Base-by-base conservation (phyloP, 2,329 filamentous ascomycete genomes). In the Incumbomyces delicatus region DNA sequence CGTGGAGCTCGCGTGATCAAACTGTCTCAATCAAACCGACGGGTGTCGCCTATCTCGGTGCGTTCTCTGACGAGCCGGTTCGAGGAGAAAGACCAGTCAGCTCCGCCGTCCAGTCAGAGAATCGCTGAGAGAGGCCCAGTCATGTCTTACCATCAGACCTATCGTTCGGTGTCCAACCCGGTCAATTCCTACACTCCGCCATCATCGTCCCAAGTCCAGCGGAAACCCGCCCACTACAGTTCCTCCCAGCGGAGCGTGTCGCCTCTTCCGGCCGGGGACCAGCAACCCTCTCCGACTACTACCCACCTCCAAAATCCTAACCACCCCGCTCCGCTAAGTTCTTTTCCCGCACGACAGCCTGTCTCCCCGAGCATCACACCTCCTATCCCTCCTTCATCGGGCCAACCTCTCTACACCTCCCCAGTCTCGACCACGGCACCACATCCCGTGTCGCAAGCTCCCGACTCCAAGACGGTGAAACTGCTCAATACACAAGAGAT, bases 401-500 rank as follows among this genome's bases (percentile, higher is more conserved):
- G 17, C n/a, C 29, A 12, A 12, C 37, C 17, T 18, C 17, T 18
- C 30, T 37, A 36, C 39, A 29, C 31, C 16, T 35, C 14, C n/a
- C 33, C 22, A 29, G 12, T n/a, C 7, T 31, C 14, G n/a, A 47
- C 30, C 17, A 47, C 38, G 36, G 32, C 30, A 18, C 11, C 38
- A 11, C 22, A n/a, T 17, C 14, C 39, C 11, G 14, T 29, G 2
- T 17, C 42, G 7, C 18, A 18, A n/a, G 35, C 6, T 22, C 20
- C 37, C 7, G 16, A 35, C 17, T 43, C 51, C 12, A 45, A 50
- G 31, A 48, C 47, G 16, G 50, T 53, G 29, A 55, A 54, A 47
- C 49, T 48, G 31, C 1, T 62, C 69, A 69, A 64, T 2, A 41
- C 59, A 22, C 40, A 54, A 1, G 68, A 73, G 55, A 65, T 72